phyloP scores from a whole-genome alignment of 2,329 filamentous ascomycete genomes.

The Pseudogymnoascus sp. region DNA sequence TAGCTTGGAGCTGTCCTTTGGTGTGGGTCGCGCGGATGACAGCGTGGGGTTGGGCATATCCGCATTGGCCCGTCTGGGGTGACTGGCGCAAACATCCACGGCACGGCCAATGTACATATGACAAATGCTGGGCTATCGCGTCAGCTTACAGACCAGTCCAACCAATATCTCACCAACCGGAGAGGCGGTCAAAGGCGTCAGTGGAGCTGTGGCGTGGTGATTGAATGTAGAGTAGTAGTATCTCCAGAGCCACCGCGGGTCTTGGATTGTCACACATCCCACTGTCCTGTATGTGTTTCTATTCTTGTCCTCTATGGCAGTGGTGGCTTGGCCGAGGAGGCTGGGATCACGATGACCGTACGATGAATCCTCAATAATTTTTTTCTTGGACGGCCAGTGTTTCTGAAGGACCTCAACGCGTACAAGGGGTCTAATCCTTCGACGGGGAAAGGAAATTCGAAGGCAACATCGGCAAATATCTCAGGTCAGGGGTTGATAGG shows the following conservation, averaged over 20 bases:
- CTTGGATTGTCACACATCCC: not conserved
- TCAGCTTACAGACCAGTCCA: not conserved
- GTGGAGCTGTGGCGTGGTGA: not conserved
- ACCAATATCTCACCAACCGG: not conserved
- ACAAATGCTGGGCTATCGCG: not conserved
- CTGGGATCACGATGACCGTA: not conserved
- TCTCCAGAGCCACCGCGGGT: not conserved
- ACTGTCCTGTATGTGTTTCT: not conserved
- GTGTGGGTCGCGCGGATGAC: not conserved
- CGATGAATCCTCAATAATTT: not conserved
- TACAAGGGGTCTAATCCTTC: not conserved
- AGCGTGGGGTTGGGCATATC: not conserved
- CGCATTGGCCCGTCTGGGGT: not conserved
- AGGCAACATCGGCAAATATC: not conserved
- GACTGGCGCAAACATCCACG: not conserved
- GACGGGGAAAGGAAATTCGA: slow-evolving; percentile 3
- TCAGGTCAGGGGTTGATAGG: not conserved
- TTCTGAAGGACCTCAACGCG: not conserved
- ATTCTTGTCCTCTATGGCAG: not conserved
- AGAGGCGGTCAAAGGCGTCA: not conserved
- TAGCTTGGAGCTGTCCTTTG: not conserved
- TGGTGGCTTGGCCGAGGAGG: slow-evolving; percentile 4
- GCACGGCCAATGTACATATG: not conserved
- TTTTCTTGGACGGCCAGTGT: not conserved
- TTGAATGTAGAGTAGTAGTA: not conserved